These are phyloP conservation scores for Penicillium griseofulvum DNA, from an alignment of 2,329 filamentous ascomycete species.

Conservation along the genomic window DNA sequence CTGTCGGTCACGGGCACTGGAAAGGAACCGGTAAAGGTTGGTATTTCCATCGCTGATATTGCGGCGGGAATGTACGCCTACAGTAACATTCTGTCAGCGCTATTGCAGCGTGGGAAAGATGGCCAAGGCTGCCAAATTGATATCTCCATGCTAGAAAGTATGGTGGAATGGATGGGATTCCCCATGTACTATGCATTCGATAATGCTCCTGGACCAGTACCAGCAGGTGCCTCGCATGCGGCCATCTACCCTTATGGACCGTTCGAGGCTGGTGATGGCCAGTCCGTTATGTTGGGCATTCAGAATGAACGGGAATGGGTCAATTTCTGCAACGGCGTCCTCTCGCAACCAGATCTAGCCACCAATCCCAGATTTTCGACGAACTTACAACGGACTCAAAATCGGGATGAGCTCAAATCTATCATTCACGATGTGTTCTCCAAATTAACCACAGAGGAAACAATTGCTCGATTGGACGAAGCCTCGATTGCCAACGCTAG, in stretches of 20 bases:
- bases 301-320: constrained; percentile 59
- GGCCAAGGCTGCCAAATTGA: constrained; percentile 52
- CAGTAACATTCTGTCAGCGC: constrained; percentile 51
- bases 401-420: constrained; percentile 46
- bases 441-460: constrained; percentile 39
- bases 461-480: constrained; percentile 45
- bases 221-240: constrained; percentile 54
- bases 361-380: constrained; percentile 49
- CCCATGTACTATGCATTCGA: constrained; percentile 55
- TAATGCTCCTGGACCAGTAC: constrained; percentile 43
- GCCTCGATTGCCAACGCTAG: constrained; percentile 56
- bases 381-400: constrained; percentile 48
- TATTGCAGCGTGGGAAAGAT: constrained; percentile 51
- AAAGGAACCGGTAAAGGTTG: constrained; percentile 50
- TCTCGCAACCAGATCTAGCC: constrained; percentile 44
- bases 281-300: constrained; percentile 56
- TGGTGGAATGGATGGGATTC: constrained; percentile 61
- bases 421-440: constrained; percentile 50
- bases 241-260: constrained; percentile 58
- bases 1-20: constrained; percentile 52
- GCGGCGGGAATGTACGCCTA: constrained; percentile 55
- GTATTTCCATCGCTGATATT: constrained; percentile 57
- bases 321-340: constrained; percentile 49
- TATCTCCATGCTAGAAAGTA: constrained; percentile 58
- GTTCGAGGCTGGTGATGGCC: constrained; percentile 50